phyloP scores from a whole-genome alignment of 148 eudicot genomes.

The Cornus suecica region DNA sequence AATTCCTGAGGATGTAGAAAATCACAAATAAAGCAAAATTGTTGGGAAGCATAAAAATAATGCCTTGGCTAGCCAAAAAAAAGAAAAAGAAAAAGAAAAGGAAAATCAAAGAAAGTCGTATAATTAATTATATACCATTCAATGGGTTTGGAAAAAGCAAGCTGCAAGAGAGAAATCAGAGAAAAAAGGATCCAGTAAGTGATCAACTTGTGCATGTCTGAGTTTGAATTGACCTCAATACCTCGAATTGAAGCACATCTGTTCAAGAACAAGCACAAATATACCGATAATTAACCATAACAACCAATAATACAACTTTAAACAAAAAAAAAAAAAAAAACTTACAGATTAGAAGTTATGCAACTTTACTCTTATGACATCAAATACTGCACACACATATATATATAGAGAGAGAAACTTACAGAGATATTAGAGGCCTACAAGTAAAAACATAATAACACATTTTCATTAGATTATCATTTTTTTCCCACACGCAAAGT shows the following conservation, averaged over 20 bases:
- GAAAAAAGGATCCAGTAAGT: too few relatives aligned
- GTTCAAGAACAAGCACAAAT: neutral
- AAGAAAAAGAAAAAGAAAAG: neutral
- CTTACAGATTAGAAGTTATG: neutral
- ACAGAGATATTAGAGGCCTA: slow-evolving; percentile 26
- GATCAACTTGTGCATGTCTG: neutral
- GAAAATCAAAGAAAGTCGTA: too few relatives aligned
- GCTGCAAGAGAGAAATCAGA: slow-evolving; percentile 11
- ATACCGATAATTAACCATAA: neutral
- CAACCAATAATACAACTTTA: neutral
- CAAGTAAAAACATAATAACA: neutral
- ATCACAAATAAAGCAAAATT: too few relatives aligned
- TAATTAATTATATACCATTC: too few relatives aligned
- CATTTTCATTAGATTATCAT: neutral
- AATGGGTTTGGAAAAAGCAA: too few relatives aligned
- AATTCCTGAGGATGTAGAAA: too few relatives aligned
- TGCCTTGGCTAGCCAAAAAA: too few relatives aligned
- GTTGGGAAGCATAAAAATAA: neutral
- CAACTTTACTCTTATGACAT: neutral
- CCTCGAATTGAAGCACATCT: too few relatives aligned
- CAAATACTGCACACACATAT: too few relatives aligned
- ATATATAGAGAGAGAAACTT: too few relatives aligned
- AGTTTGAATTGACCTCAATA: slow-evolving; percentile 5
- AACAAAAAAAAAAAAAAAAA: too few relatives aligned
- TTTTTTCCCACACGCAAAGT: neutral